Base-by-base conservation (phyloP, 352 stramenopile genomes). In the Phytophthora boehmeriae region DNA sequence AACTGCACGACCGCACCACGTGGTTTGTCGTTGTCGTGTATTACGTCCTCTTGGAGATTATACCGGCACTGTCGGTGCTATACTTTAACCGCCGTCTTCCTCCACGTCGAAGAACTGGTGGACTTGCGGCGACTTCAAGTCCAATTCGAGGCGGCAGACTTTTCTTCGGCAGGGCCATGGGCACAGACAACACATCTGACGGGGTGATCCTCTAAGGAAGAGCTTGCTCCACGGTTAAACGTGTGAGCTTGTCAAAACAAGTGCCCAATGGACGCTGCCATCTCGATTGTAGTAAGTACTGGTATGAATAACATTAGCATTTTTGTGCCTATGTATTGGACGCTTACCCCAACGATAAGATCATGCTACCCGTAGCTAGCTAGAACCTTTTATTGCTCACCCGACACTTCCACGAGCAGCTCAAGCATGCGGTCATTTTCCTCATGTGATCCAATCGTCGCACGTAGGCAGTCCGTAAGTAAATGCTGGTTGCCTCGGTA, bases 401-500 rank as follows among this genome's bases (percentile, higher is more conserved):
- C 66, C 20, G 80, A 90, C 13, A 93, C 83, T 59, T 90, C 44
- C 42, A 80, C 61, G 19, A 97, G 75, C 50, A 97, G 61, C 56
- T 88, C 71, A 13, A 99, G 80, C 80, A 98, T 98, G 42, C 79
- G 74, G 55, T 97, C 67, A 72, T 99, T 99, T 69, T 99, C 95
- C 42, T 96, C 89, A 9, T 70, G 70, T 22, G 83, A 97, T 28
- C 97, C 97, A 66, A 99, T 97, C 32, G 96, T 99, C 8, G 97
- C 92, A 54, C 97, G 92, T 59, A 99, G 76, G 61, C 97, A 99
- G 73, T 98, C 88, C 36, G 92, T 84, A 53, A 98, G 97, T 54
- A 99, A 83, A 59, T 98, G 81, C 76, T 99, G 95, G 63, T 96
- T 98, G 39, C 97, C 97, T 46, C 97, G 94, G 78, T 98, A 99